Evolutionary conservation across 495 filamentous ascomycete genomes (phyloP).

Genomic region (Chaetomium cochliodes): DNA sequence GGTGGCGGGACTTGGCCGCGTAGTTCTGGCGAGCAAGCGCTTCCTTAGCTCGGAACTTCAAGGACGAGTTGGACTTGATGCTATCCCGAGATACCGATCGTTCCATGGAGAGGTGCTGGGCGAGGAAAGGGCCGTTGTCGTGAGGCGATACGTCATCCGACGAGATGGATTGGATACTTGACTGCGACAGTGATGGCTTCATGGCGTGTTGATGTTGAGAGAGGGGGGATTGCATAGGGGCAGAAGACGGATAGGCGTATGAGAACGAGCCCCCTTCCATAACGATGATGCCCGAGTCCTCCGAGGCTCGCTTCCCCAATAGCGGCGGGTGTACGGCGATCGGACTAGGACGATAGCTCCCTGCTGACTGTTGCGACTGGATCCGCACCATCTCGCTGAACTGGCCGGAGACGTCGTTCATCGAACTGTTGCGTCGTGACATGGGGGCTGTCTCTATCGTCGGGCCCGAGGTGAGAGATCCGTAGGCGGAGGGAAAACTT

Average conservation of each 20-base stretch:
- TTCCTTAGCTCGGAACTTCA: slow-evolving; percentile 46
- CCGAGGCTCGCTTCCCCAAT: slow-evolving; percentile 37
- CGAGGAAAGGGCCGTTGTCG: slow-evolving; percentile 17
- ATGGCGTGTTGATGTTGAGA: slow-evolving; percentile 34
- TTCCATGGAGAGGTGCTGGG: slow-evolving; percentile 41
- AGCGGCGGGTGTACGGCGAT: slow-evolving; percentile 28
- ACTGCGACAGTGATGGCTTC: slow-evolving; percentile 39
- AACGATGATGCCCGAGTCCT: slow-evolving; percentile 34
- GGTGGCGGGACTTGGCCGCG: slow-evolving; percentile 35
- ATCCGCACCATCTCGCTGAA: slow-evolving; percentile 46
- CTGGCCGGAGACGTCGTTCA: slow-evolving; percentile 42
- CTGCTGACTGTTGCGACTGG: slow-evolving; percentile 42
- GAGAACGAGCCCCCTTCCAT: slow-evolving; percentile 38
- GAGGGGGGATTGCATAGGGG: slow-evolving; percentile 32
- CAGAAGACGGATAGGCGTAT: slow-evolving; percentile 34
- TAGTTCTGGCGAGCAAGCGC: slow-evolving; percentile 38
- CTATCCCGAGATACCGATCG: slow-evolving; percentile 46
- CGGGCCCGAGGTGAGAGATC: slow-evolving; percentile 48
- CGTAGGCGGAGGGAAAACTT: slow-evolving; percentile 38
- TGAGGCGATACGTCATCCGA: slow-evolving; percentile 12
- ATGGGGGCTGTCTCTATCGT: slow-evolving; percentile 46
- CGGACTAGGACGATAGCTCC: slow-evolving; percentile 30
- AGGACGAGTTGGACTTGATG: slow-evolving; percentile 42
- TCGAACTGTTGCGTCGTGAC: slow-evolving; percentile 45
- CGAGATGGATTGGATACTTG: slow-evolving; percentile 27